Base-by-base conservation (phyloP, 257 asterid genomes). In the Fraxinus anomala region DNA sequence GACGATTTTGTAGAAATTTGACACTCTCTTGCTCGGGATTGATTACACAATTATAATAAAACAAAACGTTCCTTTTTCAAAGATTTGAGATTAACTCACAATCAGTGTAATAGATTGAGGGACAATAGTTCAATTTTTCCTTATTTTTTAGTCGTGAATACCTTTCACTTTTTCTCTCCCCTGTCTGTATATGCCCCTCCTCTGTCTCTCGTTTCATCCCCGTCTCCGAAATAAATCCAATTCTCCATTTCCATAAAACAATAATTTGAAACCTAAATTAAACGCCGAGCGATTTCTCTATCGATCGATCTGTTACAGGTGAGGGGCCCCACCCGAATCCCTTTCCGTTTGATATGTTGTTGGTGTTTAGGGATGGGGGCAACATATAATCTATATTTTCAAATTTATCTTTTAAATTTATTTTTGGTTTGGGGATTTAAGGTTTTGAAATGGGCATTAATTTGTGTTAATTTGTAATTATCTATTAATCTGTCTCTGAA, bases 301-400 rank as follows among this genome's bases (percentile, higher is more conserved):
- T 80, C 83, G 79, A 51, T 73, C 88, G 85, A 84, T 86, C 66
- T 70, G 83, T 68, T 76, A 47, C 77, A 84, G 90, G 90, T 87
- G 83, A 87, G 26, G 6, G 79, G 67, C 70, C 73, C 37, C 80
- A 73, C 8, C 70, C 81, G 19, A 68, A 11, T 75, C 39, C 71
- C 2, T 65, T 0, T 71, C 65, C 79, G 68, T 70, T 74, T 80
- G 81, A 68, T 74, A 81, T 77, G 65, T 82, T 54, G 37, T 66
- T 2, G 76, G 76, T 77, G 81, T 71, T 37, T 79, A 76, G 84
- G 88, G 82, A 59, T 73, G 81, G 75, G 77, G 59, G 80, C 44
- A 75, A 75, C 75, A 49, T 16, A 16, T 49, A 49, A 56, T 56
- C 66, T 17, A 19, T 56, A 7, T 56, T 56, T 51, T 51, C 36